A percentile compares a stretch with the other conserved stretches of the same genome.
Evolutionary conservation across 352 stramenopile genomes (phyloP).

Genomic region (Globisporangium nodosum): DNA sequence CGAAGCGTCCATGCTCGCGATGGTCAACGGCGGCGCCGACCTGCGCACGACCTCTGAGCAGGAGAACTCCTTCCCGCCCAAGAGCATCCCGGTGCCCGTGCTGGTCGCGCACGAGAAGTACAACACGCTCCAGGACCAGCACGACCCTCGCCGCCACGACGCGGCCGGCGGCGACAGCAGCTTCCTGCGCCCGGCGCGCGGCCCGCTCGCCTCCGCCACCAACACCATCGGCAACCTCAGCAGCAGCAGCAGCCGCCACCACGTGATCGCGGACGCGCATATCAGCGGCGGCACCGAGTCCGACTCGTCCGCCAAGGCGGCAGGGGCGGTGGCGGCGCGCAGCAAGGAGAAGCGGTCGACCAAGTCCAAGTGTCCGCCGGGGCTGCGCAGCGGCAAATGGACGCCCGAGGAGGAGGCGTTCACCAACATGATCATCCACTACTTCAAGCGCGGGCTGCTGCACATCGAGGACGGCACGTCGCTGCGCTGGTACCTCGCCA

Average conservation of each 20-base stretch:
- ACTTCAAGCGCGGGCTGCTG: slow-evolving; percentile 74
- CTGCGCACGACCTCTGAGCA: slow-evolving; percentile 6
- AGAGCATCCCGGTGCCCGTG: slow-evolving; percentile 12
- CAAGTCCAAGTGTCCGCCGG: slow-evolving; percentile 81
- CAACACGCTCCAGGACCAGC: not conserved
- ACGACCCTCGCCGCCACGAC: slow-evolving; percentile 1
- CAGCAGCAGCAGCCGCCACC: not conserved
- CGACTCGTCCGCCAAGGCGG: slow-evolving; percentile 1
- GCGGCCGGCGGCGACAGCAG: slow-evolving; percentile 10
- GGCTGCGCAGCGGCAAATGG: slow-evolving; percentile 82
- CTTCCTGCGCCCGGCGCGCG: slow-evolving; percentile 5
- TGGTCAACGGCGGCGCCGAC: slow-evolving; percentile 29
- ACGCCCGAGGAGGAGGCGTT: slow-evolving; percentile 77
- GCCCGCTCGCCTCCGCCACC: slow-evolving; percentile 1
- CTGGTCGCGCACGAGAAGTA: slow-evolving; percentile 14
- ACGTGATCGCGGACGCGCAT: not conserved
- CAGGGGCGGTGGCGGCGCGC: not conserved
- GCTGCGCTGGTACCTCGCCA: slow-evolving; percentile 80
- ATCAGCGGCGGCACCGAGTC: slow-evolving; percentile 6
- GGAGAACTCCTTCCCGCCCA: slow-evolving; percentile 11
- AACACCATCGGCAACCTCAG: not conserved
- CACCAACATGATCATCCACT: slow-evolving; percentile 84
- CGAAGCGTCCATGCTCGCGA: slow-evolving; percentile 36
- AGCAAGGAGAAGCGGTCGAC: slow-evolving; percentile 65
- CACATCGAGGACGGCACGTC: slow-evolving; percentile 80